phyloP scores from a whole-genome alignment of 2,329 filamentous ascomycete species.

The Colletotrichum sp. region DNA sequence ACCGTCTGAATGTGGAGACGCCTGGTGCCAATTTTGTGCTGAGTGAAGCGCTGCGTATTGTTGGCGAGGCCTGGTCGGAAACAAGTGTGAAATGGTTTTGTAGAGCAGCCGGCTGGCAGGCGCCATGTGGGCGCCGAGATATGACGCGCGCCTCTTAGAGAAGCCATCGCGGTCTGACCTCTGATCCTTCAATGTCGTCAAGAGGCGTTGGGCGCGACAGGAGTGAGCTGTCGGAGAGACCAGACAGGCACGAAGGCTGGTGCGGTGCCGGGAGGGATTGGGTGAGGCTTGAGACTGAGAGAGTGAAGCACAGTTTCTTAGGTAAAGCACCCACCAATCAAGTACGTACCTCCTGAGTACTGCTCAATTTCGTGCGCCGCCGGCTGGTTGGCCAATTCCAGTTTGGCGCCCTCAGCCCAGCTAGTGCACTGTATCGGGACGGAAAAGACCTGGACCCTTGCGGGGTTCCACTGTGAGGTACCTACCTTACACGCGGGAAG shows the following conservation, averaged over 20 bases:
- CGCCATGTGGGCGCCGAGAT: not conserved
- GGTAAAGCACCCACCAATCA: not conserved
- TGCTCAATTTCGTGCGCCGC: not conserved
- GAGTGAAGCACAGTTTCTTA: not conserved
- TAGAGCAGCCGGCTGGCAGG: not conserved
- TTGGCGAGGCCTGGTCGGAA: not conserved
- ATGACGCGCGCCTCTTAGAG: not conserved
- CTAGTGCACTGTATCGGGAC: not conserved
- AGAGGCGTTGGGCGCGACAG: not conserved
- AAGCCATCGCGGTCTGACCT: not conserved
- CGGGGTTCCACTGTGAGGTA: not conserved
- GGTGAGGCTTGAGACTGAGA: not conserved
- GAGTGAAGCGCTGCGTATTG: not conserved
- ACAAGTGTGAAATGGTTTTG: not conserved
- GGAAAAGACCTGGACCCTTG: slow-evolving; percentile 1
- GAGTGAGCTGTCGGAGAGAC: not conserved
- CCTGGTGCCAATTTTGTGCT: not conserved
- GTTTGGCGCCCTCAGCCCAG: not conserved
- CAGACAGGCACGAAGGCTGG: not conserved
- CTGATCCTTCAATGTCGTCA: not conserved
- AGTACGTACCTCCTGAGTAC: not conserved
- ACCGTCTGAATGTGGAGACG: slow-evolving; percentile 36
- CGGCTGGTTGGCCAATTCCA: not conserved
- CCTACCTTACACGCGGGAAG: not conserved
- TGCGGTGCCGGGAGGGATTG: not conserved